Conservation (phyloP, 176 grass and related monocot species). For the Rhynchospora breviuscula region DNA sequence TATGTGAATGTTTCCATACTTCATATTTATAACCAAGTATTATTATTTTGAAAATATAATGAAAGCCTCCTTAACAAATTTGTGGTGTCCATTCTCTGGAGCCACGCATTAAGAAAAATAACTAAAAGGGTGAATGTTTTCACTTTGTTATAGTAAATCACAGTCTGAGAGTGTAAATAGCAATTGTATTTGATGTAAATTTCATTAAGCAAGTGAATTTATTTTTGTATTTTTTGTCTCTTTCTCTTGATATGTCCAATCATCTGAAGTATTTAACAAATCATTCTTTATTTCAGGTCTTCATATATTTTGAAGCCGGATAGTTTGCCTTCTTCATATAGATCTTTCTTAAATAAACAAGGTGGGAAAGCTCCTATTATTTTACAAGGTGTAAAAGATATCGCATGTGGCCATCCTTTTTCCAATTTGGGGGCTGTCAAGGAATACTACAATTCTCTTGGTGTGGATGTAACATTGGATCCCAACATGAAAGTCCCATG, state of each 20-base stretch:
- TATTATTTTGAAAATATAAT: background rate
- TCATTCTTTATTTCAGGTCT: constrained; percentile 45
- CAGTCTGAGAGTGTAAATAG: background rate
- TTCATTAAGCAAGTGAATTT: background rate
- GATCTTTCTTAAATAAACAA: constrained; percentile 84
- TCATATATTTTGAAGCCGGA: constrained; percentile 85
- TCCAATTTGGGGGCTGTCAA: constrained; percentile 62
- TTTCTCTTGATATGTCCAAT: background rate
- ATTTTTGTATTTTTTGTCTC: background rate
- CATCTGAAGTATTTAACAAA: constrained; percentile 5
- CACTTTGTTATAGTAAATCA: background rate
- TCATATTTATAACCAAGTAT: background rate
- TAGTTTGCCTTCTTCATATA: constrained; percentile 85
- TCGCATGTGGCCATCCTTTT: constrained; percentile 57
- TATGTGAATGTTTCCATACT: constrained; percentile 33
- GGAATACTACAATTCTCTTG: constrained; percentile 75
- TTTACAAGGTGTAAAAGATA: constrained; percentile 77
- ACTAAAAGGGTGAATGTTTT: background rate
- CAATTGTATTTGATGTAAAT: background rate
- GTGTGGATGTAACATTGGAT: constrained; percentile 78
- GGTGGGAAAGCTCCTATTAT: constrained; percentile 76
- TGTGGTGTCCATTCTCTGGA: background rate
- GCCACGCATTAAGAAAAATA: background rate
- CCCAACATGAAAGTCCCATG: constrained; percentile 89
- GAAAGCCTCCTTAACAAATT: background rate